These are phyloP conservation scores for Loxodes magnus DNA, from an alignment of 73 alveolate genomes.

Conservation along the genomic window DNA sequence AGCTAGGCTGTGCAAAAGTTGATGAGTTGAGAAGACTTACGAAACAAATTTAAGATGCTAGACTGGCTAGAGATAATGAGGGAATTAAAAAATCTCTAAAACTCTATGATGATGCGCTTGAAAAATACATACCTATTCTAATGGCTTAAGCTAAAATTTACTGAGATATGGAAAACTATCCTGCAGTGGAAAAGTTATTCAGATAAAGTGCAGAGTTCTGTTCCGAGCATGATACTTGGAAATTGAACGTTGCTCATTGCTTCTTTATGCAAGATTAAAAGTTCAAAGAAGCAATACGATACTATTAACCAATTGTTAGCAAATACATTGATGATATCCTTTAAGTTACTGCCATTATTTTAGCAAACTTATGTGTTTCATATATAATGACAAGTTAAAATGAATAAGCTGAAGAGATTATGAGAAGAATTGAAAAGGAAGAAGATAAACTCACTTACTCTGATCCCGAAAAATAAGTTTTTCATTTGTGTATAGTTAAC, in stretches of 20 bases:
- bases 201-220: conserved; percentile 96
- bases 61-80: conserved; percentile 85
- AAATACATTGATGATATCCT: conserved; percentile 90
- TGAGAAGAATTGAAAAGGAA: conserved; percentile 91
- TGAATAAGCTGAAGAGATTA: conserved; percentile 98
- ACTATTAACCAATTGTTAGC: conserved; percentile 93
- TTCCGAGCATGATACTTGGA: conserved; percentile 92
- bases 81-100: conserved; percentile 77
- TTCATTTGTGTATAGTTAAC: conserved; percentile 97
- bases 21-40: conserved; percentile 88
- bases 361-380: conserved; percentile 97
- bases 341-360: conserved; percentile 91
- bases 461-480: conserved; percentile 84
- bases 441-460: conserved; percentile 74
- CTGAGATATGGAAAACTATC: conserved; percentile 96
- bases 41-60: conserved; percentile 75
- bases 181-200: conserved; percentile 94
- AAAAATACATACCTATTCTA: conserved; percentile 91
- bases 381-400: conserved; percentile 93
- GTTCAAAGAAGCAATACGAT: conserved; percentile 92
- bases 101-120: conserved; percentile 85
- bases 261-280: conserved; percentile 96
- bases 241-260: conserved; percentile 94
- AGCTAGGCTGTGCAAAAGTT: conserved; percentile 86
- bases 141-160: conserved; percentile 98